These are phyloP conservation scores for Claviceps humidiphila DNA, from an alignment of 2,329 filamentous ascomycete genomes.

Conservation along the genomic window DNA sequence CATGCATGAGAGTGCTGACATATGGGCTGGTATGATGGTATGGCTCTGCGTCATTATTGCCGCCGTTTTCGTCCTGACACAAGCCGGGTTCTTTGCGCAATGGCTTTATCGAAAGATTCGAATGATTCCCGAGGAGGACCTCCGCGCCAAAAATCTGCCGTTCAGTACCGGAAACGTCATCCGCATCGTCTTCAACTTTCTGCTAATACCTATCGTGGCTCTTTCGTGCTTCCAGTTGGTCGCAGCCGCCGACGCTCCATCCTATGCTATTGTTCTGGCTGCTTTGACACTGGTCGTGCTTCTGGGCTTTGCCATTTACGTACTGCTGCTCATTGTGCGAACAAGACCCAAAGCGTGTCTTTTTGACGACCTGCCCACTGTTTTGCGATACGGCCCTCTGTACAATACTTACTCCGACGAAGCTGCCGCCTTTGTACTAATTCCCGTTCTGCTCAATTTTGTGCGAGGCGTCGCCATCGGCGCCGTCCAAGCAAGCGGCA, in stretches of 20 bases:
- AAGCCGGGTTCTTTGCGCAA: conserved; percentile 62
- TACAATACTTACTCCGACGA: conserved; percentile 98
- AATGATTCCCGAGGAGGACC: conserved; percentile 67
- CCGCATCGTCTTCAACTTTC: conserved; percentile 83
- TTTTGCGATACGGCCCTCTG: conserved; percentile 79
- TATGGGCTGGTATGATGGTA: conserved; percentile 90
- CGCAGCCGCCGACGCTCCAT: conserved; percentile 52
- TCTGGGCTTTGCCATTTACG: conserved; percentile 61
- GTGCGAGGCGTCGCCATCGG: conserved; percentile 83
- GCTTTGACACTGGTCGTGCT: conserved; percentile 61
- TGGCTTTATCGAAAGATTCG: conserved; percentile 64
- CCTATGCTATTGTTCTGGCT: conserved; percentile 60
- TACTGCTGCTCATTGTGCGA: conserved; percentile 65
- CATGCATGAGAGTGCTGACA: conserved; percentile 60
- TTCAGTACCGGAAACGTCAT: conserved; percentile 71
- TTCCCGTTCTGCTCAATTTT: conserved; percentile 74
- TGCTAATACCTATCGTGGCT: conserved; percentile 74
- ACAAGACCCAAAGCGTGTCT: conserved; percentile 75
- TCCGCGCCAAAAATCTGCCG: conserved; percentile 81
- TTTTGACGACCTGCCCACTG: conserved; percentile 84
- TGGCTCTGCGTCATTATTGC: conserved; percentile 73
- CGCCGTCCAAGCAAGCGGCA: conserved; percentile 81
- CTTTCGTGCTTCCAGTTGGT: conserved; percentile 88
- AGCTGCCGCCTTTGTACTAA: conserved; percentile 76
- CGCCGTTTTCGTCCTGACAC: conserved; percentile 53